phyloP scores from a whole-genome alignment of 2,329 filamentous ascomycete species.

The Penicillium psychrosexuale region DNA sequence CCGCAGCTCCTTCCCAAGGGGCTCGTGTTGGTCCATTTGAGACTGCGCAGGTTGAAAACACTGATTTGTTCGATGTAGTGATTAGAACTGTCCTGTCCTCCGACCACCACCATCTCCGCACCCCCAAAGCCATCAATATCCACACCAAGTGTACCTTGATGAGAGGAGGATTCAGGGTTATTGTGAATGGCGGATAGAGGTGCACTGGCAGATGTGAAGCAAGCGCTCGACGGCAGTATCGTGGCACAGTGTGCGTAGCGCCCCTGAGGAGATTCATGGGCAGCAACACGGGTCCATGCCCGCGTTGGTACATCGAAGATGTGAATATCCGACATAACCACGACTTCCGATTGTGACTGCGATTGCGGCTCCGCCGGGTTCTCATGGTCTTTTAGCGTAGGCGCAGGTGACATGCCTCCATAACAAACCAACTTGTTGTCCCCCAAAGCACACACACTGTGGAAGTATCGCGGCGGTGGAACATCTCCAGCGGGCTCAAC shows the following conservation, averaged over 20 bases:
- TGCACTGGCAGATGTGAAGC: constrained; percentile 79
- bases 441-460: constrained; percentile 89
- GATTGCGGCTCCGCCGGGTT: constrained; percentile 50
- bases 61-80: constrained; percentile 99
- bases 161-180: constrained; percentile 77
- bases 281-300: constrained; percentile 80
- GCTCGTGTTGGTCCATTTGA: constrained; percentile 93
- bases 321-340: constrained; percentile 97
- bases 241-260: constrained; percentile 96
- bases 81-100: constrained; percentile 94
- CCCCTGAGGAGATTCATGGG: constrained; percentile 81
- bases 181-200: constrained; percentile 84
- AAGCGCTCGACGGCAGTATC: constrained; percentile 81
- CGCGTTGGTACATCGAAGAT: constrained; percentile 83
- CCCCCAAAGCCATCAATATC: constrained; percentile 87
- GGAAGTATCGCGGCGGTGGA: constrained; percentile 90
- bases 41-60: constrained; percentile 90
- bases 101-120: constrained; percentile 95
- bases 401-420: constrained; percentile 89
- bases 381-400: constrained; percentile 46
- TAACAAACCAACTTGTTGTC: constrained; percentile 98
- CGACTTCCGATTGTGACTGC: constrained; percentile 77
- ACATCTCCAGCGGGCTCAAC: constrained; percentile 79
- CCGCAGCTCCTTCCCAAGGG: constrained; percentile 87
- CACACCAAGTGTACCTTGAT: constrained; percentile 83